Percentiles rank a stretch among this genome's conserved stretches.
Evolutionary conservation across 2,329 filamentous ascomycete genomes (phyloP).

Genomic region (Graphiopsis chlorocephala): DNA sequence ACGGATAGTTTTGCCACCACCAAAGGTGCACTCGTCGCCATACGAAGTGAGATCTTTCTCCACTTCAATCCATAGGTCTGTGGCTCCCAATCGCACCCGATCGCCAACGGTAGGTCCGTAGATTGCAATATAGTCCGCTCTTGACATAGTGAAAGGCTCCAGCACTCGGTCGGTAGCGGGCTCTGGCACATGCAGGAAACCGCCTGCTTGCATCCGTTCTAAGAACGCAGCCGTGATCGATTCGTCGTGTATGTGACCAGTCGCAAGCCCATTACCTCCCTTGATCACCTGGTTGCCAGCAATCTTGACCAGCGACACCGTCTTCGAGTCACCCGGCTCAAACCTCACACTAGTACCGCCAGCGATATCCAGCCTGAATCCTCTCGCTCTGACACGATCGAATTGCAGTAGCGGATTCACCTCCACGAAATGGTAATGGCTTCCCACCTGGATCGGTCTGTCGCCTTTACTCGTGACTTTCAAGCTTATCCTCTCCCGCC

Average conservation of each 20-base stretch:
- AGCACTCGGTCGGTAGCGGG: slow-evolving; percentile 57
- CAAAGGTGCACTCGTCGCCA: slow-evolving; percentile 93
- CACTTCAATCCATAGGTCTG: slow-evolving; percentile 85
- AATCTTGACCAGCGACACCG: slow-evolving; percentile 86
- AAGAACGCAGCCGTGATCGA: slow-evolving; percentile 65
- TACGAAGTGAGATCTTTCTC: slow-evolving; percentile 82
- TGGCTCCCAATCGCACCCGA: slow-evolving; percentile 74
- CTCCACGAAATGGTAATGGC: slow-evolving; percentile 95
- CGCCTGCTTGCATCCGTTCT: slow-evolving; percentile 63
- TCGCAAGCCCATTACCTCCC: slow-evolving; percentile 78
- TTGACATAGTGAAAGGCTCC: slow-evolving; percentile 67
- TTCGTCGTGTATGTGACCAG: slow-evolving; percentile 65
- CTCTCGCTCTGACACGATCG: slow-evolving; percentile 77
- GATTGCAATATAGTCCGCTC: slow-evolving; percentile 78
- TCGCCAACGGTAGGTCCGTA: slow-evolving; percentile 92
- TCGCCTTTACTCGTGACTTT: slow-evolving; percentile 84
- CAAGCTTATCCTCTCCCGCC: slow-evolving; percentile 68
- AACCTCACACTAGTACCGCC: slow-evolving; percentile 91
- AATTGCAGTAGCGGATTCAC: slow-evolving; percentile 88
- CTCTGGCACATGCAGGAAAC: slow-evolving; percentile 75
- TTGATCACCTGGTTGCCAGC: slow-evolving; percentile 74
- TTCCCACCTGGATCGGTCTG: slow-evolving; percentile 84
- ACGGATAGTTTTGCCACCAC: slow-evolving; percentile 86
- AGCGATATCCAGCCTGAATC: slow-evolving; percentile 82
- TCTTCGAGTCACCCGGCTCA: slow-evolving; percentile 89